phyloP scores from a whole-genome alignment of 2,329 filamentous ascomycete genomes.

The Pseudogymnoascus verrucosus region DNA sequence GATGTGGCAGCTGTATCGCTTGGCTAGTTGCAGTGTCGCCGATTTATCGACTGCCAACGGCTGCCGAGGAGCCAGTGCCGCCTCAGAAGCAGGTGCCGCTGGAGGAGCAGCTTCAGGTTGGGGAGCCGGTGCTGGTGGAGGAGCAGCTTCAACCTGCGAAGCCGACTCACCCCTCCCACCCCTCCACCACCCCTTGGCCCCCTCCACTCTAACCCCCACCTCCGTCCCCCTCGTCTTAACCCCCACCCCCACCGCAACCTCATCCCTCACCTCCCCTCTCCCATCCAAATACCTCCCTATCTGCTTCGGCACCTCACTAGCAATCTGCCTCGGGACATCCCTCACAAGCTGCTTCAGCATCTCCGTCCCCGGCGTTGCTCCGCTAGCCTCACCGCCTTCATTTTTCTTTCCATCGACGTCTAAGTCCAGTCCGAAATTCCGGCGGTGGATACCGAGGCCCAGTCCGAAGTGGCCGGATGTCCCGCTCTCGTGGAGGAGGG shows the following conservation, averaged over 20 bases:
- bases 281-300: neutral
- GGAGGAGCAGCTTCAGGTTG: neutral
- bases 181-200: neutral
- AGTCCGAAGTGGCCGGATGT: neutral
- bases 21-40: neutral
- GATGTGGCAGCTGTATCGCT: constrained; percentile 37
- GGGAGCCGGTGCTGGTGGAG: too few relatives aligned
- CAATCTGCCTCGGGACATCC: neutral
- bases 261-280: neutral
- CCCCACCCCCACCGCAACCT: neutral
- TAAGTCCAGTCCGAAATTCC: neutral
- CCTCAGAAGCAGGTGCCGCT: neutral
- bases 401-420: neutral
- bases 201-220: neutral
- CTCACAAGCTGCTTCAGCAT: neutral
- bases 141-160: neutral
- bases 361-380: neutral
- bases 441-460: neutral
- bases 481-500: neutral
- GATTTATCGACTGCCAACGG: neutral
- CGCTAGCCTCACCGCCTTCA: neutral
- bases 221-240: neutral
- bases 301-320: neutral
- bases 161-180: neutral
- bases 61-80: neutral